Evolutionary conservation across 768 basidiomycete species (phyloP).

Genomic region (Lepiota brunneoincarnata): DNA sequence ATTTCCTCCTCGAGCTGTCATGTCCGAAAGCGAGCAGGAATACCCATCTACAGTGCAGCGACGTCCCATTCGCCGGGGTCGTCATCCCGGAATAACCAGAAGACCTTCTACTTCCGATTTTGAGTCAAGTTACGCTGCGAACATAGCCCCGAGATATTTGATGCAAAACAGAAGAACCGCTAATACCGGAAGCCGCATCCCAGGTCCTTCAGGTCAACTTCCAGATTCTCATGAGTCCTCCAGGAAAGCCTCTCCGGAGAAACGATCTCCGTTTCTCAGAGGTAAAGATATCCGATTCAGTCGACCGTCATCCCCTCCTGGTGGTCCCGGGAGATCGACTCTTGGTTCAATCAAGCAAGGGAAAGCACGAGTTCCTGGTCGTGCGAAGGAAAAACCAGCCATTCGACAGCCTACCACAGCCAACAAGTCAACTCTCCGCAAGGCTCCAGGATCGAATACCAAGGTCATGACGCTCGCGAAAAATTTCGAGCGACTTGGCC

Average conservation of each 20-base stretch:
- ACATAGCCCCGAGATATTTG: slow-evolving; percentile 77
- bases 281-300: slow-evolving; percentile 39
- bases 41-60: slow-evolving; percentile 35
- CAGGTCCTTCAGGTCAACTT: slow-evolving; percentile 46
- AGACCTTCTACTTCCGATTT: slow-evolving; percentile 79
- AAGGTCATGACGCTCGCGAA: slow-evolving; percentile 88
- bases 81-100: slow-evolving; percentile 39
- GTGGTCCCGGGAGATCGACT: slow-evolving; percentile 2
- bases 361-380: slow-evolving; percentile 35
- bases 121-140: slow-evolving; percentile 90
- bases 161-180: slow-evolving; percentile 49
- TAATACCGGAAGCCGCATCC: slow-evolving; percentile 45
- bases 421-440: slow-evolving; percentile 53
- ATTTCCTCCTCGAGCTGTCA: slow-evolving; percentile 51
- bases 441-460: slow-evolving; percentile 46
- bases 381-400: slow-evolving; percentile 39
- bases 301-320: slow-evolving; percentile 45
- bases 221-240: slow-evolving; percentile 61
- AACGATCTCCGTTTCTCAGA: slow-evolving; percentile 39
- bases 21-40: slow-evolving; percentile 85
- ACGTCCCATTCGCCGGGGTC: slow-evolving; percentile 42
- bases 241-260: slow-evolving; percentile 73
- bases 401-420: slow-evolving; percentile 39
- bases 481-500: slow-evolving; percentile 84
- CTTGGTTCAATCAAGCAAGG: slow-evolving; percentile 26